A percentile compares a stretch with the other conserved stretches of the same genome.
Conservation (phyloP, 1,284 basidiomycete genomes). For the Trametes hirsuta region DNA sequence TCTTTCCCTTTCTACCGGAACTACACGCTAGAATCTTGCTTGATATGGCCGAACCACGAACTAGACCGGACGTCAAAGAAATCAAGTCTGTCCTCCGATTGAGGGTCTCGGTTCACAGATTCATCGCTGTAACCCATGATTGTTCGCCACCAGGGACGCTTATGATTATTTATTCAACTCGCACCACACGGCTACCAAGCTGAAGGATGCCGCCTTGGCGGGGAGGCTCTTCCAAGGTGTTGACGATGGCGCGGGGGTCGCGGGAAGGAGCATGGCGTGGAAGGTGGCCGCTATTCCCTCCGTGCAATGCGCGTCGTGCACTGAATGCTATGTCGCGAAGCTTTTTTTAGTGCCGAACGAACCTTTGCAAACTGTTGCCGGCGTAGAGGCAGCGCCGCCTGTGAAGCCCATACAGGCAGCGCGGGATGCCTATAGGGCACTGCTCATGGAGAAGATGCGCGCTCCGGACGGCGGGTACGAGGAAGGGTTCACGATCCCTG, state of each 20-base stretch:
- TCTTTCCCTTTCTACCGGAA: not conserved
- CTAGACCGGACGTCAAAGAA: conserved; percentile 29
- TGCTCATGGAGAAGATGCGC: conserved; percentile 66
- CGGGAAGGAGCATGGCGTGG: conserved; percentile 78
- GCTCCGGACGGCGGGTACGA: conserved; percentile 82
- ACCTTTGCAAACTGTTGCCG: conserved; percentile 54
- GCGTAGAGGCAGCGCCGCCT: conserved; percentile 47
- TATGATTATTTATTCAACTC: conserved; percentile 66
- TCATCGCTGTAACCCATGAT: conserved; percentile 28
- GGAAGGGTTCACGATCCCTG: conserved; percentile 62
- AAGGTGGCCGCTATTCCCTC: conserved; percentile 52
- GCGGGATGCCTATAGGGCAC: conserved; percentile 54
- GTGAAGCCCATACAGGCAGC: conserved; percentile 48
- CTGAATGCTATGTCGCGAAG: conserved; percentile 38
- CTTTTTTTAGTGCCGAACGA: conserved; percentile 61
- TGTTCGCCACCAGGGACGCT: conserved; percentile 48
- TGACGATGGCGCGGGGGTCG: conserved; percentile 46
- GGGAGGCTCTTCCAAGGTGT: conserved; percentile 56
- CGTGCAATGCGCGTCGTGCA: not conserved
- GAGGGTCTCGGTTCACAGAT: conserved; percentile 27
- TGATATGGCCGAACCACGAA: conserved; percentile 25
- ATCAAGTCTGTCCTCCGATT: conserved; percentile 36
- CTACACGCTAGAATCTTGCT: not conserved
- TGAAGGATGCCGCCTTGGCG: conserved; percentile 65
- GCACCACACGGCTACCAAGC: conserved; percentile 56